Conservation (phyloP, 2,329 filamentous ascomycete genomes). For the Volutella citrinella region DNA sequence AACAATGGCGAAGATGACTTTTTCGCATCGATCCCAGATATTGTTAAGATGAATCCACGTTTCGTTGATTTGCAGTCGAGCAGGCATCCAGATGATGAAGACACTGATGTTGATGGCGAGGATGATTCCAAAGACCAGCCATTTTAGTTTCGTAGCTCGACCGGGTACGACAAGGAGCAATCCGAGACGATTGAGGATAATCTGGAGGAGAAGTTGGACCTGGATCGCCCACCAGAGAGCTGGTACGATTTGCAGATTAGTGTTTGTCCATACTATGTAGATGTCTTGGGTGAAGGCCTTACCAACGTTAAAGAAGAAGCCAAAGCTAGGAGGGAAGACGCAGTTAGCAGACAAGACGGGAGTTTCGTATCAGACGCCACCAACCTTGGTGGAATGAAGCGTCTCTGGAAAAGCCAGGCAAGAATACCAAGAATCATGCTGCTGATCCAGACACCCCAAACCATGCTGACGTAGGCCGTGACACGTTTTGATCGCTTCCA, state of each 20-base stretch:
- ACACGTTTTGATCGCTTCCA: conserved; percentile 15
- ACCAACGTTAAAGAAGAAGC: conserved; percentile 22
- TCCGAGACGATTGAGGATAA: conserved; percentile 32
- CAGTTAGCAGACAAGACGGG: accelerated
- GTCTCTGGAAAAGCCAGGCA: conserved; percentile 21
- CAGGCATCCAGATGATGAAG: conserved; percentile 53
- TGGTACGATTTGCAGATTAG: not conserved
- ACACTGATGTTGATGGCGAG: conserved; percentile 49
- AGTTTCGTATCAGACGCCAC: accelerated
- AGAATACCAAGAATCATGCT: conserved; percentile 19
- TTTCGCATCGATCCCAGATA: conserved; percentile 52
- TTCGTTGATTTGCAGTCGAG: conserved; percentile 41
- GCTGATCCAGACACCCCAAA: conserved; percentile 22
- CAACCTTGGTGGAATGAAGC: conserved; percentile 22
- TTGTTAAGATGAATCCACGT: conserved; percentile 43
- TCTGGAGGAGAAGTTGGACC: conserved; percentile 30
- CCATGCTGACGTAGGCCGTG: conserved; percentile 16
- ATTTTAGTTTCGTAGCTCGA: conserved; percentile 39
- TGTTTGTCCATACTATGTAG: too few species aligned
- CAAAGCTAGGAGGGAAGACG: conserved; percentile 13
- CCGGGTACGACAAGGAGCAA: conserved; percentile 41
- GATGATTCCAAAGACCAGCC: conserved; percentile 43
- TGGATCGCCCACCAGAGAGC: conserved; percentile 36
- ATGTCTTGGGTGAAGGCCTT: not conserved
- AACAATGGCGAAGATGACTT: conserved; percentile 47